Evolutionary conservation across 768 basidiomycete species (phyloP).

Genomic region (Boletus huronensis): DNA sequence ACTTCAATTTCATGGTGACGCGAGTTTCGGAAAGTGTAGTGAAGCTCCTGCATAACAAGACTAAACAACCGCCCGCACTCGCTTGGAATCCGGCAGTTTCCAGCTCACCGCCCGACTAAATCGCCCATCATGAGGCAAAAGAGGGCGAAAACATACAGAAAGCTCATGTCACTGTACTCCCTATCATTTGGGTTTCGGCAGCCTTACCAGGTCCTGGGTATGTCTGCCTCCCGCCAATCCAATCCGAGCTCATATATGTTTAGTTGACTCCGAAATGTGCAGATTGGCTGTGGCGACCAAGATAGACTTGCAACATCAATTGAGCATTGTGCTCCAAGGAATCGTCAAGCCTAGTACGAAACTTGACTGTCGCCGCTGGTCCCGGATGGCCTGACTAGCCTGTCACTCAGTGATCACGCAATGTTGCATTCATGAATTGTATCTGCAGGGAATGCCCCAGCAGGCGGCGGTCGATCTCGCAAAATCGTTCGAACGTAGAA

Average conservation of each 20-base stretch:
- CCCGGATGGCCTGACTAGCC: slow-evolving; percentile 34
- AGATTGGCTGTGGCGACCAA: slow-evolving; percentile 63
- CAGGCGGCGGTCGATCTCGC: slow-evolving; percentile 85
- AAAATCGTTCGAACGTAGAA: slow-evolving; percentile 88
- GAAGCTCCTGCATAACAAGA: slow-evolving; percentile 17
- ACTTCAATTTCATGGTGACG: slow-evolving; percentile 16
- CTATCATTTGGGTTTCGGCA: slow-evolving; percentile 87
- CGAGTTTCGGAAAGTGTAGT: neutral
- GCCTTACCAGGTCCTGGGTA: slow-evolving; percentile 91
- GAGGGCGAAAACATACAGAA: slow-evolving; percentile 90
- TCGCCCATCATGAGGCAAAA: slow-evolving; percentile 78
- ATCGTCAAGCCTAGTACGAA: slow-evolving; percentile 85
- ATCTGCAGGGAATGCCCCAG: slow-evolving; percentile 69
- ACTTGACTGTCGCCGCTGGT: slow-evolving; percentile 4
- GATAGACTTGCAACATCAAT: slow-evolving; percentile 72
- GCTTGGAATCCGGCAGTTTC: no score
- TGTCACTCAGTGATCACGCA: slow-evolving; percentile 92
- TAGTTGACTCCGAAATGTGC: slow-evolving; percentile 88
- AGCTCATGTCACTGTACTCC: slow-evolving; percentile 88
- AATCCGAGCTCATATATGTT: slow-evolving; percentile 7
- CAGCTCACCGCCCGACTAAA: neutral
- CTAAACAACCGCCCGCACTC: slow-evolving; percentile 19
- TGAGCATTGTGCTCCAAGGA: slow-evolving; percentile 78
- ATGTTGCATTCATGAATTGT: slow-evolving; percentile 93
- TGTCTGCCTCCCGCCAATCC: slow-evolving; percentile 17